Base-by-base conservation (phyloP, 176 grass and related monocot species). In the Oryza rufipogon region DNA sequence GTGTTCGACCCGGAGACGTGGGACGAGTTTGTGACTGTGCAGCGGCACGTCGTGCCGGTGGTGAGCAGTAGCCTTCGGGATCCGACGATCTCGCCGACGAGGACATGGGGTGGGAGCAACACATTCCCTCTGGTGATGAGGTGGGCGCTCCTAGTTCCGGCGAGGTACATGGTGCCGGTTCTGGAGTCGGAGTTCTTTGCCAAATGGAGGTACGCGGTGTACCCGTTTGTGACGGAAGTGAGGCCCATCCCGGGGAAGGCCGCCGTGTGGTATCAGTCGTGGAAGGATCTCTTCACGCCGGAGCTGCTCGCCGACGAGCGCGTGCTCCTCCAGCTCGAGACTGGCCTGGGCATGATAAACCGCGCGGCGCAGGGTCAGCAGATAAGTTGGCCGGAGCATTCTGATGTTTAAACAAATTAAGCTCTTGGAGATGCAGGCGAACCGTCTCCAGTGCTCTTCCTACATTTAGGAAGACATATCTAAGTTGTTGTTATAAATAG, bases 161-260 rank as follows among this genome's bases (percentile, higher is more conserved):
- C 36, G 28, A 39, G 73, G 17, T 90, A 87, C 75, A 90, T 94
- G 92, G 94, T 87, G 51, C 74, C 25, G 75, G 61, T 97, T 52
- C 72, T 97, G 23, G 77, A 91, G 52, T 60, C 84, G 19, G 90
- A 93, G 64, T 92, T 97, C 83, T 94, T 94, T 33, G 86, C 54
- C 83, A 80, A 74, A 77, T 97, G 94, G 88, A 68, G 34, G 66
- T n/a, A 78, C 56, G 92, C 87, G 42, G 75, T 97, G 26, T 64
- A 84, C 71, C 77, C 81, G 46, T 91, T 90, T 92, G 77, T 97
- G 66, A 68, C 73, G 60, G 82, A 10, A 0, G 26, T 34, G 60
- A 77, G 72, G 33, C 33, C 4, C 33, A 34, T 34, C 4, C 33
- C 33, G 33, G 33, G 33, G 33, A 12, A 97, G 66, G 83, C 91